Evolutionary conservation across 2,329 filamentous ascomycete genomes (phyloP).

Genomic region (Ambrosiella beaveri): DNA sequence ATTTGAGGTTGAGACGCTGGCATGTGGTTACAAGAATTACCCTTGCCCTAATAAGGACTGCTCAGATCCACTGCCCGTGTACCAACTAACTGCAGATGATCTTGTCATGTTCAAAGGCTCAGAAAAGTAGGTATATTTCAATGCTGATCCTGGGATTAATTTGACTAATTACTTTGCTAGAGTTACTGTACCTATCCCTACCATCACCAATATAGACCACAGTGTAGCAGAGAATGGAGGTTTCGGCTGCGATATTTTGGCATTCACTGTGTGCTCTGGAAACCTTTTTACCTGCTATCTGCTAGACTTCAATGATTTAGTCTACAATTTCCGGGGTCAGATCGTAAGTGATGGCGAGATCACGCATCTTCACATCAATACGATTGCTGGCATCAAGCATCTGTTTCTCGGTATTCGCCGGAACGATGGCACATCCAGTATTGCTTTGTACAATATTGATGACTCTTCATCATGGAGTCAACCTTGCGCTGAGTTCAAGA

Average conservation of each 20-base stretch:
- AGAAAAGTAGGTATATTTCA: no score
- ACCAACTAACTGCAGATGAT: not conserved
- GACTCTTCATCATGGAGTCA: conserved; percentile 20
- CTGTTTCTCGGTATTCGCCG: not conserved
- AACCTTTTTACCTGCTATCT: not conserved
- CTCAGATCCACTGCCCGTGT: not conserved
- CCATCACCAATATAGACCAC: no score
- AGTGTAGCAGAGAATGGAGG: no score
- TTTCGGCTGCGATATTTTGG: no score
- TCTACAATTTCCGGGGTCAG: not conserved
- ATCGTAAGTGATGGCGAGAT: not conserved
- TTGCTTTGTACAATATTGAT: conserved; percentile 24
- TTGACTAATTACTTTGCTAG: no score
- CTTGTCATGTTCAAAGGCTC: no score
- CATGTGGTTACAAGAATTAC: not conserved
- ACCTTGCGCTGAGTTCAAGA: conserved; percentile 5
- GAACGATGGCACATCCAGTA: not conserved
- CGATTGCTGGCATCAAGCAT: not conserved
- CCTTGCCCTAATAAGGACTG: not conserved
- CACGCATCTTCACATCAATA: not conserved
- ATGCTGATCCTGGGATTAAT: no score
- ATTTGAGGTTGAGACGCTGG: not conserved
- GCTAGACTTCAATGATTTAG: not conserved
- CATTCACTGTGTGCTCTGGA: no score
- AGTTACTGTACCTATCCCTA: no score